Evolutionary conservation across 1,284 basidiomycete species (phyloP), one percentile per base, ranked within the genome.

Genomic region (Irpex sp.): DNA sequence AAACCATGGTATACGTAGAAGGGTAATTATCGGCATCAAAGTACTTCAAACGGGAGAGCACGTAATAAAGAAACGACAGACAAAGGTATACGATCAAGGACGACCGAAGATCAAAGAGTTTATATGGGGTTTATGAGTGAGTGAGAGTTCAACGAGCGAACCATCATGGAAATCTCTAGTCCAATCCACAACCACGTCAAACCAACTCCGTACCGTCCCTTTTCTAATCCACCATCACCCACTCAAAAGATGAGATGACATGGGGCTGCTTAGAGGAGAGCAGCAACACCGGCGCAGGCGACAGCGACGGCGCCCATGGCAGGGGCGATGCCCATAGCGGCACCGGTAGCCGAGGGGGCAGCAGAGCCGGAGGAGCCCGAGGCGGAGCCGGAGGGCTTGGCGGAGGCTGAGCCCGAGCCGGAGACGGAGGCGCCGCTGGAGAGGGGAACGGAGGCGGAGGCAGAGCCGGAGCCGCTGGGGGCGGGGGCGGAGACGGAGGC

Each of bases 251-350:
- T 9, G 15, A 40, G 38, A 8, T 8, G 38, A 8, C 38, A 40
- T 15, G 38, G 7, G 62, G 81, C 75, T 15, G 81, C 79, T 63
- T 82, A 78, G 38, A 78, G 62, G 19, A 79, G 78, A 60, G 81
- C 80, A 1, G 74, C 69, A 17, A 82, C 26, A 11, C 74, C 74
- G 31, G 80, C 75, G 59, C 79, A 60, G 13, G 75, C 69, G 2
- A 82, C 81, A 17, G 80, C 69, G 19, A 72, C 72, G 11, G 79
- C 55, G 9, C 73, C 61, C 13, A 72, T 71, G 6, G 78, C 78
- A 21, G 74, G 74, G 57, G 76, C 78, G 38, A 71, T 65, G 17
- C 70, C 69, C n/a, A 66, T 47, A 0, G 71, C 57, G 5, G 65
- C 66, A n/a, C 71, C 71, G 13, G 72, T 67, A 3, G 68, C 55